These are phyloP conservation scores for Talaromyces liani DNA, from an alignment of 495 filamentous ascomycete species.

Conservation along the genomic window DNA sequence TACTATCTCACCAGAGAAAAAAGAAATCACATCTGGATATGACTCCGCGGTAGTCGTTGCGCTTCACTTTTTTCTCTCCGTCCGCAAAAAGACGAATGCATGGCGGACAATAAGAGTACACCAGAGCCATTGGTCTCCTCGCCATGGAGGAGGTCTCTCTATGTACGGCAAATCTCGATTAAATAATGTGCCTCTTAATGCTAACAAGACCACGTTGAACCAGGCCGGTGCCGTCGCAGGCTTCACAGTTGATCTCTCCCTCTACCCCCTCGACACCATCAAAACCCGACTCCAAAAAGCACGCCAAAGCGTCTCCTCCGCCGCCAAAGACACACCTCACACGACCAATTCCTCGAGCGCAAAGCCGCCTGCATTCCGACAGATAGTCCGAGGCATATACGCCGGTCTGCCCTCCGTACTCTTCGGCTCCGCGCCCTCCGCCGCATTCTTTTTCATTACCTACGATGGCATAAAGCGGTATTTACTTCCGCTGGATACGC, in stretches of 20 bases:
- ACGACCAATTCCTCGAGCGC: slow-evolving; percentile 38
- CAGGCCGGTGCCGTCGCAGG: slow-evolving; percentile 76
- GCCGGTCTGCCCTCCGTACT: slow-evolving; percentile 60
- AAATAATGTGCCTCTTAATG: background rate
- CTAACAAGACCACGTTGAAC: slow-evolving; percentile 21
- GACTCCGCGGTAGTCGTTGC: background rate
- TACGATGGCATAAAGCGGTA: slow-evolving; percentile 76
- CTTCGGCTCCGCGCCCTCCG: slow-evolving; percentile 84
- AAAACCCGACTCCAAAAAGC: slow-evolving; percentile 90
- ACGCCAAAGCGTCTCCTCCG: slow-evolving; percentile 55
- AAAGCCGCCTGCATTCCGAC: slow-evolving; percentile 29
- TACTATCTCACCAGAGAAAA: background rate
- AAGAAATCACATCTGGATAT: background rate
- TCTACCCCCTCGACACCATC: slow-evolving; percentile 87
- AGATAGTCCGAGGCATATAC: slow-evolving; percentile 64
- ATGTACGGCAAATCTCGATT: slow-evolving; percentile 21
- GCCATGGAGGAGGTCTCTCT: slow-evolving; percentile 37
- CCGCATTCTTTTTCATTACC: slow-evolving; percentile 95
- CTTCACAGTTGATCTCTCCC: slow-evolving; percentile 82
- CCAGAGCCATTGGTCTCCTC: slow-evolving; percentile 33
- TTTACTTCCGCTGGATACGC: slow-evolving; percentile 26
- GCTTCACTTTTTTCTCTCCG: background rate
- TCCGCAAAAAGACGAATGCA: slow-evolving; percentile 1
- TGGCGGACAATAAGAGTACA: background rate
- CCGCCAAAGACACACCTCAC: slow-evolving; percentile 51